phyloP scores from a whole-genome alignment of 352 stramenopile genomes.

The Phytophthora chlamydospora region DNA sequence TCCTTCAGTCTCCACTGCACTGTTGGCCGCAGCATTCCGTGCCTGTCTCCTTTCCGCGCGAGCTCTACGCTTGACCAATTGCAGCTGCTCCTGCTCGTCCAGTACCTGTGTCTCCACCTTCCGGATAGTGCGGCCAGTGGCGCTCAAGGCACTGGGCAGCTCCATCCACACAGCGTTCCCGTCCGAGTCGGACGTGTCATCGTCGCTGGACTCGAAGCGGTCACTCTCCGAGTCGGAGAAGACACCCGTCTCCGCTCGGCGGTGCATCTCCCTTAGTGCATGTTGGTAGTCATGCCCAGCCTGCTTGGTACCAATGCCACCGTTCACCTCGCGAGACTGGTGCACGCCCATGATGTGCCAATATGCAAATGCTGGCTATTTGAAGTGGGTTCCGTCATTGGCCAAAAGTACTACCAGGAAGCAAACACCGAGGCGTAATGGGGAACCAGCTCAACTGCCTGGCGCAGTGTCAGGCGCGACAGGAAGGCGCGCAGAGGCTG shows the following conservation, averaged over 20 bases:
- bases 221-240: constrained; percentile 49
- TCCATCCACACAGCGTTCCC: constrained; percentile 45
- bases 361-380: constrained; percentile 15
- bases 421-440: constrained; percentile 31
- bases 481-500: constrained; percentile 68
- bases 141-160: constrained; percentile 59
- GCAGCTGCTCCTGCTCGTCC: constrained; percentile 56
- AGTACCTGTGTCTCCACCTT: constrained; percentile 56
- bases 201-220: neutral
- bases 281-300: neutral
- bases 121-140: constrained; percentile 56
- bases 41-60: constrained; percentile 84
- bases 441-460: constrained; percentile 85
- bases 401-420: constrained; percentile 10
- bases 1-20: neutral
- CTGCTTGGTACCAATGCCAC: neutral
- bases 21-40: constrained; percentile 39
- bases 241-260: constrained; percentile 21
- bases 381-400: constrained; percentile 24
- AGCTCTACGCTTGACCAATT: constrained; percentile 63
- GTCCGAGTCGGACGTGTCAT: constrained; percentile 26
- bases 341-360: constrained; percentile 22
- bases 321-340: constrained; percentile 13
- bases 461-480: constrained; percentile 71
- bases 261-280: constrained; percentile 19